Base-by-base conservation (phyloP, 2,329 filamentous ascomycete species). In the Neonectria punicea region DNA sequence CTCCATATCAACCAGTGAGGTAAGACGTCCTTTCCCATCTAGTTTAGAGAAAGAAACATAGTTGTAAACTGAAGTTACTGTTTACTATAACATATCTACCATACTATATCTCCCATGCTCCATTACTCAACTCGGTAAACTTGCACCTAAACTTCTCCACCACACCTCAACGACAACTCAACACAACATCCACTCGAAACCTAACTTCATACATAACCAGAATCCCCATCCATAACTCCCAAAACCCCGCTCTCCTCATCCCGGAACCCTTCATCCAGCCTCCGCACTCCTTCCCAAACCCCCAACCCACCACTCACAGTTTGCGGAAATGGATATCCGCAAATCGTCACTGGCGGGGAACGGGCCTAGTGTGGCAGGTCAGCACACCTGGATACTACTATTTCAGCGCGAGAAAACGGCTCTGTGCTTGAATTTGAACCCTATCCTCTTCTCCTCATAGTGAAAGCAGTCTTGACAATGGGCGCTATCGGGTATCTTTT, bases 321-420 rank as follows among this genome's bases (percentile, higher is more conserved):
- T 14, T 7, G 22, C 63, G 63, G 63, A 66, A 54, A 66, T 66
- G 58, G 50, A 66, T 63, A 66, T 55, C 63, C 63, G 63, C 63
- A 63, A 22, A 50, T 44, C 53, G 20, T 66, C 50, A 55, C 63
- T 54, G 53, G 58, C 16, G 34, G 49, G 47, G 32, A 14, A 18
- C 13, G 11, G 22, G 54, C 39, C 44, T 59, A 66, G 49, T 39
- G 59, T 61, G 49, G 4, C 58, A 63, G 63, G 63, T 66, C 63
- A 66, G 63, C 63, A 66, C 63, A 66, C 63, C 63, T 66, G 63
- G 58, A 63, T 62, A 62, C 50, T 58, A 53, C 30, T 66, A 66
- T 66, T 63, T 66, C 63, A 62, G 51, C 54, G 54, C 58, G 54
- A 58, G 44, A 32, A 54, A 62, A 43, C 16, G 22, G 4, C 6